Base-by-base conservation (phyloP, 495 filamentous ascomycete species). In the Lasiosphaeria hispida region DNA sequence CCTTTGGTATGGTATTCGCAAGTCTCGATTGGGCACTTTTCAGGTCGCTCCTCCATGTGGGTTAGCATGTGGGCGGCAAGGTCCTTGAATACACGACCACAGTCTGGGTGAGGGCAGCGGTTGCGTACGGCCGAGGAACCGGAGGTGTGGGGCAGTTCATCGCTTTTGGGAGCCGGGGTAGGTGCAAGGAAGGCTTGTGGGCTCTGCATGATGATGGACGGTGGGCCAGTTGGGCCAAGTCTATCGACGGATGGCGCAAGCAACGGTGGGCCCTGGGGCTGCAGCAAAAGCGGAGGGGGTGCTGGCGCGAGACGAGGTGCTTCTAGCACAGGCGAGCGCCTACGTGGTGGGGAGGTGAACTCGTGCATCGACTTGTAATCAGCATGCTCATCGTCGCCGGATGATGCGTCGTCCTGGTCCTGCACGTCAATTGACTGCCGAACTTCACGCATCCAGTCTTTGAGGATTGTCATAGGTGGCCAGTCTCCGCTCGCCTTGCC, bases 1-100 rank as follows among this genome's bases (percentile, higher is more conserved):
- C 94, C 94, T 72, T 97, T 97, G 57, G 82, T 81, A 73, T 96
- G 91, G 69, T 96, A 99, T 64, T 96, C 91, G 79, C 94, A 99
- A 9, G 83, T 94, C 55, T 86, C 77, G 54, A 97, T 97, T 1
- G 94, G 94, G 68, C 94, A 99, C 69, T 99, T 99, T 57, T 97
- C 93, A 0, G 94, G 94, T 13, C 94, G 80, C 70, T 97, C 92
- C 52, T 86, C 87, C 74, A 92, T 89, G 72, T 99, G 94, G 1
- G 94, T 99, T 52, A 97, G 81, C 88, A 96, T 92, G 71, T 99
- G 94, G 5, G 94, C 92, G 63, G 93, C 94, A 51, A 96, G 74
- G 63, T 97, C 92, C 66, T 95, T 95, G 82, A 96, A 96, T n/a
- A 90, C 79, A 53, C 89, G 85, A 13, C 91, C 90, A 60, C 92